phyloP scores from a whole-genome alignment of 2,329 filamentous ascomycete species.

The Microsporum audouinii region DNA sequence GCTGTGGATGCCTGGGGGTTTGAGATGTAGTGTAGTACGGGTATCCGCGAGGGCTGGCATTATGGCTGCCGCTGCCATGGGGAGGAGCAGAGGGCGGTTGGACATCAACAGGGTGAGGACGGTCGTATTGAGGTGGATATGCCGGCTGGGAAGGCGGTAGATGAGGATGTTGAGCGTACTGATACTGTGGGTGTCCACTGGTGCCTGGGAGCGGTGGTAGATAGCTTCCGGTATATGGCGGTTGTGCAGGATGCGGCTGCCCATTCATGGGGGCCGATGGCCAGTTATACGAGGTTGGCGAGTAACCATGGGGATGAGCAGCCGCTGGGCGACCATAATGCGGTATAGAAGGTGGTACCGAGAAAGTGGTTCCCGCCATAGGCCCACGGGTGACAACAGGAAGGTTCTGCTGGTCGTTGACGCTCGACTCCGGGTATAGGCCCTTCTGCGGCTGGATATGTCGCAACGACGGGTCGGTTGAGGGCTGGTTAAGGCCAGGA shows the following conservation, averaged over 20 bases:
- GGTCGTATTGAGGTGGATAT: conserved; percentile 25
- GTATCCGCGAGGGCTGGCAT: conserved; percentile 14
- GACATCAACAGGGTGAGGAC: conserved; percentile 24
- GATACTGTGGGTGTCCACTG: conserved; percentile 20
- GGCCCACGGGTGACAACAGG: conserved; percentile 70
- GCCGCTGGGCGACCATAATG: conserved; percentile 41
- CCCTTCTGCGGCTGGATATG: conserved; percentile 81
- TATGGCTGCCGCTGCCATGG: conserved; percentile 14
- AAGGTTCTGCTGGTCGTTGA: conserved; percentile 70
- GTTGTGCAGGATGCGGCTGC: conserved; percentile 28
- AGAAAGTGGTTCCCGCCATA: conserved; percentile 46
- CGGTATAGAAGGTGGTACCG: conserved; percentile 42
- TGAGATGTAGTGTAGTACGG: conserved; percentile 22
- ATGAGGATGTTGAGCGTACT: conserved; percentile 25
- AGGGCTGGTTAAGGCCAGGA: conserved; percentile 66
- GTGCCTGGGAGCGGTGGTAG: conserved; percentile 25
- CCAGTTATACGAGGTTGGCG: conserved; percentile 31
- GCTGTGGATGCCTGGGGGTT: conserved; percentile 8
- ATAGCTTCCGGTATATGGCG: conserved; percentile 28
- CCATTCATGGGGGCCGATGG: conserved; percentile 36
- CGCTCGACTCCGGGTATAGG: conserved; percentile 92
- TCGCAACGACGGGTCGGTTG: conserved; percentile 65
- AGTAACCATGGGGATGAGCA: conserved; percentile 31
- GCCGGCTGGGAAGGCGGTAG: conserved; percentile 19
- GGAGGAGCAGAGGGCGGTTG: conserved; percentile 18